Percentiles rank a stretch among this genome's conserved stretches.
These are phyloP conservation scores for Fomes fomentarius DNA, from an alignment of 1,284 basidiomycete genomes.

Conservation along the genomic window DNA sequence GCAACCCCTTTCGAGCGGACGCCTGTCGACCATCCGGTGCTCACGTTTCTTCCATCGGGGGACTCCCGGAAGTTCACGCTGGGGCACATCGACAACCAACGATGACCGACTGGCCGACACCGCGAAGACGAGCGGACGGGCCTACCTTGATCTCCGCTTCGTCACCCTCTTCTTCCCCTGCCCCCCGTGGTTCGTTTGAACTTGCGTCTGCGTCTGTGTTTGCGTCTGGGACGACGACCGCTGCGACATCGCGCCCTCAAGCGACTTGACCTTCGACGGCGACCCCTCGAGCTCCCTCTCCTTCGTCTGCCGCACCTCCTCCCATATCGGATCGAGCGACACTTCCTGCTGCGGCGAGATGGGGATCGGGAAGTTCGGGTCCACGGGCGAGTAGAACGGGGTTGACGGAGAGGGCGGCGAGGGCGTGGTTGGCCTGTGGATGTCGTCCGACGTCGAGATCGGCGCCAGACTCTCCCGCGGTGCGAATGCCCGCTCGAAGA, in stretches of 20 bases:
- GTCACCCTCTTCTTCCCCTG: conserved; percentile 13
- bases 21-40: conserved; percentile 21
- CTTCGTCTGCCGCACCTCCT: conserved; percentile 61
- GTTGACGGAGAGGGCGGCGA: conserved; percentile 26
- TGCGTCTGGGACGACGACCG: neutral
- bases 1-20: neutral
- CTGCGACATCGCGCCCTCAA: conserved; percentile 39
- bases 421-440: conserved; percentile 5
- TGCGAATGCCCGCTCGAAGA: conserved; percentile 26
- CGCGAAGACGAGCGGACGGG: conserved; percentile 11
- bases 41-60: conserved; percentile 61
- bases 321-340: conserved; percentile 65
- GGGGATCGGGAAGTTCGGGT: conserved; percentile 15
- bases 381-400: conserved; percentile 25
- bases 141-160: conserved; percentile 33
- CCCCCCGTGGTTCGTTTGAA: conserved; percentile 23
- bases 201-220: neutral
- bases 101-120: conserved; percentile 1
- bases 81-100: conserved; percentile 5
- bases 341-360: conserved; percentile 22
- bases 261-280: conserved; percentile 67
- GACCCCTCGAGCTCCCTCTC: conserved; percentile 63
- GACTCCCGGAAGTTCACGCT: conserved; percentile 71
- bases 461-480: conserved; percentile 15
- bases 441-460: conserved; percentile 9